These are phyloP conservation scores for Rhizophora apiculata DNA, from an alignment of 345 rosid species.

Conservation along the genomic window DNA sequence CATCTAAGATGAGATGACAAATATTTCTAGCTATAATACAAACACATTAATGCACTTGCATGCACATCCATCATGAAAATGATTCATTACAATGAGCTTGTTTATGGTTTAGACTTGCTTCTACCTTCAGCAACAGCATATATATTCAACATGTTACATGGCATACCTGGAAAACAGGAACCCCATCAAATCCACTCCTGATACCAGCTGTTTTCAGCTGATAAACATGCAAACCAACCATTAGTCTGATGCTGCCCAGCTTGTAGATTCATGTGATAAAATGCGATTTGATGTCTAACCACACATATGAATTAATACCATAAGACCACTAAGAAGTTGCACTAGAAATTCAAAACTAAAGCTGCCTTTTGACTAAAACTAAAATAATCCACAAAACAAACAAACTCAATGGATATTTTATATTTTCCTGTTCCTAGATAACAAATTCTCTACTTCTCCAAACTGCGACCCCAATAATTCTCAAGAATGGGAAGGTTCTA, in stretches of 20 bases:
- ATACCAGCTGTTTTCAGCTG: constrained; percentile 60
- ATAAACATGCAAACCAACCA: constrained; percentile 16
- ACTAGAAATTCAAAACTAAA: background rate
- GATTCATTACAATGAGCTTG: background rate
- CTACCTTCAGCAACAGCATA: background rate
- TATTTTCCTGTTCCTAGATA: background rate
- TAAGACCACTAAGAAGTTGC: background rate
- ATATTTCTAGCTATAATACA: background rate
- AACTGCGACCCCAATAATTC: too few species aligned
- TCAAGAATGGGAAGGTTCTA: too few species aligned
- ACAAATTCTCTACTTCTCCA: background rate
- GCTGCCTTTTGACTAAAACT: background rate
- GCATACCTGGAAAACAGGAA: constrained; percentile 91
- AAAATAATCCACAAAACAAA: background rate
- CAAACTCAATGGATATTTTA: background rate
- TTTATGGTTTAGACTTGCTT: background rate
- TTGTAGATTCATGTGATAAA: background rate
- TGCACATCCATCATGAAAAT: background rate
- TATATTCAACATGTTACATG: background rate
- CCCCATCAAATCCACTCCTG: constrained; percentile 81
- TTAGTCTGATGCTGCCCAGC: constrained; percentile 7
- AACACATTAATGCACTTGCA: background rate
- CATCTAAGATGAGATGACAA: background rate
- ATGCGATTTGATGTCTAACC: background rate
- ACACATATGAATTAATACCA: background rate